phyloP scores from a whole-genome alignment of 768 basidiomycete species.

The Crucibulum laeve region DNA sequence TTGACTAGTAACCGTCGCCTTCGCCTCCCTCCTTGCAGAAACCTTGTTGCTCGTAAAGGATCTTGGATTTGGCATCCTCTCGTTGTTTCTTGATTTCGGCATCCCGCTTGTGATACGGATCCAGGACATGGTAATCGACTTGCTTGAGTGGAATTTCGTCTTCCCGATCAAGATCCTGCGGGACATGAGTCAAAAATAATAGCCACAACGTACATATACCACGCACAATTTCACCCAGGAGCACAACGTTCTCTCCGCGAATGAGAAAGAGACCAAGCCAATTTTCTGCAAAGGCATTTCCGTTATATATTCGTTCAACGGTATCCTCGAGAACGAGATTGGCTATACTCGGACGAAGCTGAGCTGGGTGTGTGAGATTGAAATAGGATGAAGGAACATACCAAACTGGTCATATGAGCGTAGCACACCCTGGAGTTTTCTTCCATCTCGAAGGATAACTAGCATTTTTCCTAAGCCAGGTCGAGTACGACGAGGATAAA shows the following conservation, averaged over 20 bases:
- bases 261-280: constrained; percentile 91
- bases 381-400: constrained; percentile 30
- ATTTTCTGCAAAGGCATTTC: constrained; percentile 81
- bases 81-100: constrained; percentile 69
- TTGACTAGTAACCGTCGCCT: constrained; percentile 91
- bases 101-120: constrained; percentile 69
- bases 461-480: constrained; percentile 89
- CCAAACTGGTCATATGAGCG: constrained; percentile 99
- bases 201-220: constrained; percentile 3
- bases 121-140: constrained; percentile 67
- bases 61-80: constrained; percentile 81
- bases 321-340: constrained; percentile 97
- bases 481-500: constrained; percentile 19
- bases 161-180: constrained; percentile 87
- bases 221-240: constrained; percentile 94
- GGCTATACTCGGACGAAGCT: constrained; percentile 32
- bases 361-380: constrained; percentile 1
- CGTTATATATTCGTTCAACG: constrained; percentile 91
- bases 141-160: constrained; percentile 80
- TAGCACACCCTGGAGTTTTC: constrained; percentile 94
- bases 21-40: constrained; percentile 96
- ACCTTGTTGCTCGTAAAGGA: constrained; percentile 80
- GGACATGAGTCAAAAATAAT: constrained; percentile 5
- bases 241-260: constrained; percentile 96
- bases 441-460: constrained; percentile 91